Percentiles rank a stretch among this genome's conserved stretches.
These are phyloP conservation scores for Solanum piurae DNA, from an alignment of 257 asterid genomes.

Conservation along the genomic window DNA sequence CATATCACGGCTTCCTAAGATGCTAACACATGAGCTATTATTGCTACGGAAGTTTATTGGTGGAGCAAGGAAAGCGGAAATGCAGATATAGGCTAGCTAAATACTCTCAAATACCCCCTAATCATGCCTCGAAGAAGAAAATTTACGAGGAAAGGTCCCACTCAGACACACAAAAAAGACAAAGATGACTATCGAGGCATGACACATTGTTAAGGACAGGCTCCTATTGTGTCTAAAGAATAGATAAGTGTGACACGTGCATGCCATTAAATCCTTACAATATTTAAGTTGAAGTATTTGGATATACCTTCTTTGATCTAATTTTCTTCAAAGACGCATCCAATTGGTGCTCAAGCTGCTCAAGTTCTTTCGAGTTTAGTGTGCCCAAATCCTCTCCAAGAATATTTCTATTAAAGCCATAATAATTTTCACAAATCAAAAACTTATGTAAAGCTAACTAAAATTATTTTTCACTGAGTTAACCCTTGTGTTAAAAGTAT, in stretches of 20 bases:
- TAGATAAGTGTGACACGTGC: not conserved
- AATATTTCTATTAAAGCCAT: conserved; percentile 3
- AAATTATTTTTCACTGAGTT: no score
- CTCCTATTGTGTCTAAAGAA: not conserved
- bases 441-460: not conserved
- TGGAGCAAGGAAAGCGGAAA: not conserved
- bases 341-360: conserved; percentile 17
- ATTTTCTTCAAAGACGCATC: conserved; percentile 17
- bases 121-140: no score
- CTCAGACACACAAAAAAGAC: not conserved
- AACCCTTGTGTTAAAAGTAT: no score
- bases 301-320: conserved; percentile 18
- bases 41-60: not conserved
- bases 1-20: not conserved
- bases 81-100: not conserved
- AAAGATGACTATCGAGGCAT: not conserved
- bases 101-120: not conserved
- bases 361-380: conserved; percentile 16
- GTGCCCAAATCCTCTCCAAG: conserved; percentile 21
- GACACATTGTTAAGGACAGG: not conserved
- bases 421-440: not conserved
- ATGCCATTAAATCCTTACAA: not conserved
- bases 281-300: not conserved
- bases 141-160: no score
- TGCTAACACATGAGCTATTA: not conserved